A percentile compares a stretch with the other conserved stretches of the same genome.
Conservation (phyloP, 768 basidiomycete genomes). For the Tulasnella sp. region DNA sequence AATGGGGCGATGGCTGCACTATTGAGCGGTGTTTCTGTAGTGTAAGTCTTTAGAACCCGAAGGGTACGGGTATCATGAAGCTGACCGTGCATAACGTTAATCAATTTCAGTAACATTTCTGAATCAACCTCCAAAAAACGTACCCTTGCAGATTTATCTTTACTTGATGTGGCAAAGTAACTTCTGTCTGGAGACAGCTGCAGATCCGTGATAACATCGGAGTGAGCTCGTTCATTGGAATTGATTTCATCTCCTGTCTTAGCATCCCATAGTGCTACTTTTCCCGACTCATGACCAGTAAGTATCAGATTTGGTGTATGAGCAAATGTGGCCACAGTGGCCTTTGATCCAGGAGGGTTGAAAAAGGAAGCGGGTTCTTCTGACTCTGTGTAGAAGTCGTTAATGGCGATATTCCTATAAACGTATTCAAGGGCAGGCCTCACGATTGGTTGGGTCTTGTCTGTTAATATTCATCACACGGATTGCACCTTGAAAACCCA, state of each 20-base stretch:
- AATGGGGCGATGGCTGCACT: slow-evolving; percentile 76
- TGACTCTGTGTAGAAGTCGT: slow-evolving; percentile 40
- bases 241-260: slow-evolving; percentile 72
- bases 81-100: slow-evolving; percentile 26
- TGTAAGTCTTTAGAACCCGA: slow-evolving; percentile 81
- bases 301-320: slow-evolving; percentile 63
- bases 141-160: slow-evolving; percentile 92
- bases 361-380: slow-evolving; percentile 65
- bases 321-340: slow-evolving; percentile 92
- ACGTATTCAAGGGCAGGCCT: slow-evolving; percentile 27
- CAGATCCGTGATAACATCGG: slow-evolving; percentile 78
- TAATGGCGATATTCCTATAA: slow-evolving; percentile 2
- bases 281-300: slow-evolving; percentile 94
- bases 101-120: slow-evolving; percentile 1
- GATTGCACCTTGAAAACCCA: slow-evolving; percentile 84
- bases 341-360: slow-evolving; percentile 84
- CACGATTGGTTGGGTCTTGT: slow-evolving; percentile 72
- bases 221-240: slow-evolving; percentile 78
- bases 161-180: slow-evolving; percentile 92
- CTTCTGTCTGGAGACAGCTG: slow-evolving; percentile 82
- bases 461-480: slow-evolving; percentile 80
- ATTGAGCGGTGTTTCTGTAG: slow-evolving; percentile 90
- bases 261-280: slow-evolving; percentile 81
- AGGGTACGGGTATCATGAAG: slow-evolving; percentile 84
- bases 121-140: slow-evolving; percentile 22